Percentiles rank a stretch among this genome's conserved stretches.
Conservation (phyloP, 1,284 basidiomycete genomes). For the Takashimella koratensis region DNA sequence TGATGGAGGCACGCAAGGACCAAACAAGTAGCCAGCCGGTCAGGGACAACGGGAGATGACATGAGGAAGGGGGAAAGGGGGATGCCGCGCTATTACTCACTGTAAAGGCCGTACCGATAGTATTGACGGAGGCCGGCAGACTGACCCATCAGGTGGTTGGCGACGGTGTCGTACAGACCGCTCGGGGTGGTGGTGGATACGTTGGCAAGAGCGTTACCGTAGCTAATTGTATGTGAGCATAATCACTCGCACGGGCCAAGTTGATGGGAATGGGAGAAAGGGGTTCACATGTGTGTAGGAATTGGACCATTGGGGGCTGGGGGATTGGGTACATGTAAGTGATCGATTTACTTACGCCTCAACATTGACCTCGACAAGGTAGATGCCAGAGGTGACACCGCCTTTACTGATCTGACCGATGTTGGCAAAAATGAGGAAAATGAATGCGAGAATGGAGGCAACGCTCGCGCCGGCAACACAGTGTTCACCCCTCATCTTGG, state of each 20-base stretch:
- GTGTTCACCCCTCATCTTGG: conserved; percentile 44
- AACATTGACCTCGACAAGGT: conserved; percentile 43
- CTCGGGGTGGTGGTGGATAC: conserved; percentile 13
- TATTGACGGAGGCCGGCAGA: conserved; percentile 38
- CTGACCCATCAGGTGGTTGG: conserved; percentile 30
- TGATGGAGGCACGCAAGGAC: background rate
- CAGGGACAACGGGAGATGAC: background rate
- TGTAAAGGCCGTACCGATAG: conserved; percentile 47
- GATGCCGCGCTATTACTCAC: too few species aligned
- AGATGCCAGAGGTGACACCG: conserved; percentile 31
- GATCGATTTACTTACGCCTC: conserved; percentile 37
- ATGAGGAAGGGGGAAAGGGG: background rate
- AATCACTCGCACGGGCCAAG: background rate
- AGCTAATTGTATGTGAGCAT: conserved; percentile 16
- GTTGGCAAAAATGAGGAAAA: conserved; percentile 45
- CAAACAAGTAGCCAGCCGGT: background rate
- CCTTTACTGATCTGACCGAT: conserved; percentile 42
- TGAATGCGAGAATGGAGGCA: conserved; percentile 37
- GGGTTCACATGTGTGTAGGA: background rate
- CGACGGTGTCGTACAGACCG: conserved; percentile 31
- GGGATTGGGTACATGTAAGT: too few species aligned
- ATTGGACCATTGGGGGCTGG: too few species aligned
- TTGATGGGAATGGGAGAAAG: background rate
- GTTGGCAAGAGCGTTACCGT: conserved; percentile 36
- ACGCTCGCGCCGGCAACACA: conserved; percentile 44